Percentiles rank a stretch among this genome's conserved stretches.
These are phyloP conservation scores for Colletotrichum sp. DNA, from an alignment of 2,329 filamentous ascomycete species.

Conservation along the genomic window DNA sequence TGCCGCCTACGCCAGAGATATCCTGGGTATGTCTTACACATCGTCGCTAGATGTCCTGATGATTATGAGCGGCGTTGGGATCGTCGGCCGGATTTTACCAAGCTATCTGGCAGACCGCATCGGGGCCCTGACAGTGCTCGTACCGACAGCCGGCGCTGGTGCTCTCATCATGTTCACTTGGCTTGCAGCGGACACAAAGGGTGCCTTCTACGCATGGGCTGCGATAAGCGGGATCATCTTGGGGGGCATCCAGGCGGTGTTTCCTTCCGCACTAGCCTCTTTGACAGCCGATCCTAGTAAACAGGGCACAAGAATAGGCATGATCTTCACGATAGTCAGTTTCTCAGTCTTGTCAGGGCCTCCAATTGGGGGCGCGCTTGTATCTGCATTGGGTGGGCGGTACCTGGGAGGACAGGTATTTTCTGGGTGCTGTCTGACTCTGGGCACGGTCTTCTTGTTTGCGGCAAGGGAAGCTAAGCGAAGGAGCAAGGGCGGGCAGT, in stretches of 20 bases:
- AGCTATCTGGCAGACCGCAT: slow-evolving; percentile 51
- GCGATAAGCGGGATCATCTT: slow-evolving; percentile 32
- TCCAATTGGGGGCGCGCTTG: slow-evolving; percentile 36
- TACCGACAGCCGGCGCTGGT: slow-evolving; percentile 34
- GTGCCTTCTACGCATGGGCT: slow-evolving; percentile 30
- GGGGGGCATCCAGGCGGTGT: slow-evolving; percentile 33
- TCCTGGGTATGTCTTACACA: slow-evolving; percentile 32
- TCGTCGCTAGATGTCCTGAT: slow-evolving; percentile 49
- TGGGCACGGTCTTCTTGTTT: slow-evolving; percentile 16
- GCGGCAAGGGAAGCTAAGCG: slow-evolving; percentile 14
- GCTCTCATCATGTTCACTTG: slow-evolving; percentile 32
- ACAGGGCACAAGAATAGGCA: slow-evolving; percentile 47
- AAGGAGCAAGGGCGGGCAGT: neutral
- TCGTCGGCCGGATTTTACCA: slow-evolving; percentile 53
- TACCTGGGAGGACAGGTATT: slow-evolving; percentile 26
- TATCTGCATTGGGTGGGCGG: slow-evolving; percentile 25
- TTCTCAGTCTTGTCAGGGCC: slow-evolving; percentile 48
- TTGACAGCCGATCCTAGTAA: slow-evolving; percentile 43
- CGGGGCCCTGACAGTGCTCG: slow-evolving; percentile 56
- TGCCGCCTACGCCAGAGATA: slow-evolving; percentile 49
- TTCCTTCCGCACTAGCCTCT: slow-evolving; percentile 40
- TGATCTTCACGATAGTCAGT: slow-evolving; percentile 44
- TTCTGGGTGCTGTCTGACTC: slow-evolving; percentile 13
- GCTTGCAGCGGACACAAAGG: slow-evolving; percentile 24
- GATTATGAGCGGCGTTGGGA: slow-evolving; percentile 58